A percentile compares a stretch with the other conserved stretches of the same genome.
phyloP scores from a whole-genome alignment of 805 yeast species.

The Candida hungchunana region DNA sequence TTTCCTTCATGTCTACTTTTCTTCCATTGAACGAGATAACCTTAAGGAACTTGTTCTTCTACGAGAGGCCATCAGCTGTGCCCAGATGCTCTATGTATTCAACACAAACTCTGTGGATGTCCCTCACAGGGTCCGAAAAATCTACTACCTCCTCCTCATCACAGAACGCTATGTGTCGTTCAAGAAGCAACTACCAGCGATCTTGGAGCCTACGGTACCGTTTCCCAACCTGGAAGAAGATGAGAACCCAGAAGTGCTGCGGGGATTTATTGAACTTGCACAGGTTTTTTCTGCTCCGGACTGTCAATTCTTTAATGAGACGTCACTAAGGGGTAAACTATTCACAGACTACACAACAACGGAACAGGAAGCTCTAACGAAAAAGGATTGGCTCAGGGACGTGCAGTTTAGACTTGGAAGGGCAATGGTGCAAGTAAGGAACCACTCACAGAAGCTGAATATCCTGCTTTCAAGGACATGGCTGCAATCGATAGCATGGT shows the following conservation, averaged over 20 bases:
- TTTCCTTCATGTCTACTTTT: constrained; percentile 19
- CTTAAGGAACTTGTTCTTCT: constrained; percentile 17
- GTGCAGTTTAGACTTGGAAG: constrained; percentile 16
- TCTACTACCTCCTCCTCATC: constrained; percentile 21
- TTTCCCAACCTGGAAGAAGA: constrained; percentile 22
- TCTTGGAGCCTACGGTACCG: constrained; percentile 21
- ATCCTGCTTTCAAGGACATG: constrained; percentile 20
- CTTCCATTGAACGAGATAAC: constrained; percentile 7
- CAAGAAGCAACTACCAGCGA: constrained; percentile 17
- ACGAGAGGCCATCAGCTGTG: constrained; percentile 21
- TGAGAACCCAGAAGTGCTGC: constrained; percentile 21
- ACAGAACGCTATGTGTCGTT: constrained; percentile 22
- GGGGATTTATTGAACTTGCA: constrained; percentile 22
- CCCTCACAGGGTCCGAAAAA: constrained; percentile 21
- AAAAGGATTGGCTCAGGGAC: constrained; percentile 18
- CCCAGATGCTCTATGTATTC: constrained; percentile 19
- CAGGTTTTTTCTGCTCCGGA: constrained; percentile 23
- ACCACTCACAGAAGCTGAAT: constrained; percentile 19
- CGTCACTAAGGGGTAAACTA: constrained; percentile 2
- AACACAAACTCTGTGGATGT: constrained; percentile 15
- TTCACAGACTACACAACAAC: constrained; percentile 4
- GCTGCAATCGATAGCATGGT: constrained; percentile 26
- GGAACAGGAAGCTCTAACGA: constrained; percentile 5
- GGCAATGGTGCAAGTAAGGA: constrained; percentile 3
- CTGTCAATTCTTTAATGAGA: constrained; percentile 19